phyloP scores from a whole-genome alignment of 2,329 filamentous ascomycete species.

The Penicillium sp. region DNA sequence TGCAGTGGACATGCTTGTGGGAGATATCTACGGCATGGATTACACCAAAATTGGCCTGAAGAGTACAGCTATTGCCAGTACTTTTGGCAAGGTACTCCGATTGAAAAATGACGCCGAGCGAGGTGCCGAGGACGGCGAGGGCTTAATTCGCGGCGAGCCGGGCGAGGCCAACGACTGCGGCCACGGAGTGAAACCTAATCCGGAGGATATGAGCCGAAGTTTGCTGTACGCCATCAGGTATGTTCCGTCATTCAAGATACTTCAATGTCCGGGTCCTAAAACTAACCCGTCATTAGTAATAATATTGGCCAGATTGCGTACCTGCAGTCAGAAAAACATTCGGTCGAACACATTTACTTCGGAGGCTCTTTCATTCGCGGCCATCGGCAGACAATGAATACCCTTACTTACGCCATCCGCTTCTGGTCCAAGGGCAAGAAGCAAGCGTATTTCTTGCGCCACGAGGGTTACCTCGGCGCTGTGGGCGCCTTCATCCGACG shows the following conservation, averaged over 20 bases:
- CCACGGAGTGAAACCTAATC: constrained; percentile 57
- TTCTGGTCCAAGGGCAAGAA: constrained; percentile 95
- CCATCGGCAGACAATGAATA: constrained; percentile 97
- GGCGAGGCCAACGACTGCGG: constrained; percentile 40
- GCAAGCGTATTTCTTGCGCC: constrained; percentile 90
- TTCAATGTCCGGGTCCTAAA: neutral
- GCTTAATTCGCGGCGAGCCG: constrained; percentile 49
- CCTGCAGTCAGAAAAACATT: constrained; percentile 93
- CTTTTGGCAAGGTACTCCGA: constrained; percentile 94
- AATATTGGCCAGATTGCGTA: constrained; percentile 98
- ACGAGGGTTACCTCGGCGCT: constrained; percentile 91
- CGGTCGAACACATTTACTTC: constrained; percentile 90
- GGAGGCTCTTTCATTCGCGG: constrained; percentile 95
- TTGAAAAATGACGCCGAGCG: constrained; percentile 81
- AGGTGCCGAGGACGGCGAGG: constrained; percentile 68
- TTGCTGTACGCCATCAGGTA: constrained; percentile 83
- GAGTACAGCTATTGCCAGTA: constrained; percentile 90
- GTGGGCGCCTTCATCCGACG: constrained; percentile 92
- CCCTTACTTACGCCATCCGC: constrained; percentile 90
- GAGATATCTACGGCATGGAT: constrained; percentile 94
- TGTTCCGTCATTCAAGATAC: constrained; percentile 14
- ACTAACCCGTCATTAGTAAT: constrained; percentile 58
- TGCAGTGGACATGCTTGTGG: constrained; percentile 92
- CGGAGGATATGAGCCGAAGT: constrained; percentile 83
- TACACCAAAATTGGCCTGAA: constrained; percentile 96